Conservation (phyloP, 2,329 filamentous ascomycete genomes). For the Monosporascus sp. region DNA sequence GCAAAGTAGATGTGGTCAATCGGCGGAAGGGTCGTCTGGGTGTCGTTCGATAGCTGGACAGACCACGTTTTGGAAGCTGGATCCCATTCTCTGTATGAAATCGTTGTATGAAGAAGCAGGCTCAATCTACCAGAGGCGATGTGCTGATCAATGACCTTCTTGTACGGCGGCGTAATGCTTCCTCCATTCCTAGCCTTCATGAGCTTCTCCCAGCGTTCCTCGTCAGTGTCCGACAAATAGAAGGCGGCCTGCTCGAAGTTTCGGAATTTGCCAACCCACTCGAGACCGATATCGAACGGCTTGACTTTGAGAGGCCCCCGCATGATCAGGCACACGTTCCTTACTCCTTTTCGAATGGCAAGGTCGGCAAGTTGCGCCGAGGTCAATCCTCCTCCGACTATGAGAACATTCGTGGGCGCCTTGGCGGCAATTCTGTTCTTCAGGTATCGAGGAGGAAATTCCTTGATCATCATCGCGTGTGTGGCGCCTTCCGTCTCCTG, state of each 20-base stretch:
- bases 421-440: slow-evolving; percentile 45
- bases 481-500: slow-evolving; percentile 32
- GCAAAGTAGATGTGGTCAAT: slow-evolving; percentile 70
- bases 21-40: slow-evolving; percentile 51
- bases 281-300: slow-evolving; percentile 70
- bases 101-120: slow-evolving; percentile 52
- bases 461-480: slow-evolving; percentile 60
- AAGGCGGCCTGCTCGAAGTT: slow-evolving; percentile 73
- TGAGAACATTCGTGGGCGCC: slow-evolving; percentile 56
- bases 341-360: slow-evolving; percentile 58
- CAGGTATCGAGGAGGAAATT: slow-evolving; percentile 51
- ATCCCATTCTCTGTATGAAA: slow-evolving; percentile 49
- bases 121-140: slow-evolving; percentile 44
- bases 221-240: slow-evolving; percentile 69
- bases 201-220: slow-evolving; percentile 63
- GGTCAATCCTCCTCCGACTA: slow-evolving; percentile 72
- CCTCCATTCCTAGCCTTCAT: slow-evolving; percentile 65
- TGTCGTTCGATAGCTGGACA: slow-evolving; percentile 21
- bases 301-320: slow-evolving; percentile 58
- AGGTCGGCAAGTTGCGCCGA: slow-evolving; percentile 69
- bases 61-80: slow-evolving; percentile 40
- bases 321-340: slow-evolving; percentile 66
- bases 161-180: slow-evolving; percentile 66
- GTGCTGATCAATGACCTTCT: slow-evolving; percentile 61
- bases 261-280: slow-evolving; percentile 79